These are phyloP conservation scores for Mikania micrantha DNA, from an alignment of 129 eudicot species.

Conservation along the genomic window DNA sequence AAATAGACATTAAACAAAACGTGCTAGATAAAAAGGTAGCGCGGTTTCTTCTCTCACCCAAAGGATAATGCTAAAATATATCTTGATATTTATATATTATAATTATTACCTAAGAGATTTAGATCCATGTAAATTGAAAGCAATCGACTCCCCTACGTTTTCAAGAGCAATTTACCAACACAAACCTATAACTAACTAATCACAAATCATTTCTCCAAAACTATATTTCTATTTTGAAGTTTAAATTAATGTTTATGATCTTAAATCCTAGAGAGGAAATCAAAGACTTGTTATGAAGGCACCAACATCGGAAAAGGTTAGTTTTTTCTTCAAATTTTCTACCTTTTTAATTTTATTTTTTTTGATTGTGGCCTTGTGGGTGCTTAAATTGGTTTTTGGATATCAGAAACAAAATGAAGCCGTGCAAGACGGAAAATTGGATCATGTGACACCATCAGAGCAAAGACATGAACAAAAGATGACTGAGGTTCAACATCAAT, in stretches of 20 bases:
- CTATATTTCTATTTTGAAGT: not conserved
- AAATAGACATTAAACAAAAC: too few species aligned
- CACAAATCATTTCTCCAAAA: conserved; percentile 7
- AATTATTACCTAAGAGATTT: not conserved
- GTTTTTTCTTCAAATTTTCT: not conserved
- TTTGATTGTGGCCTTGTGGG: too few species aligned
- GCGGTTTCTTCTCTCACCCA: too few species aligned
- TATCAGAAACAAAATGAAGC: conserved; percentile 18
- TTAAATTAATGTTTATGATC: conserved; percentile 2
- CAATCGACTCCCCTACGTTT: conserved; percentile 17
- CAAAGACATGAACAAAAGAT: conserved; percentile 30
- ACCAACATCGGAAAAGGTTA: conserved; percentile 18
- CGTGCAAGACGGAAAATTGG: conserved; percentile 16
- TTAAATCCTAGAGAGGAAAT: not conserved
- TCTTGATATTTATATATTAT: not conserved
- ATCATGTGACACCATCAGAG: conserved; percentile 21
- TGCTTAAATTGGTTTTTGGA: not conserved
- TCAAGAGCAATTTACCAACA: conserved; percentile 10
- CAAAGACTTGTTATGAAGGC: conserved; percentile 15
- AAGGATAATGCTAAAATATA: not conserved
- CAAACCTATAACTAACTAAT: conserved; percentile 19
- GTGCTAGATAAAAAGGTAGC: too few species aligned
- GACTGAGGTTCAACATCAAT: conserved; percentile 27
- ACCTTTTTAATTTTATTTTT: not conserved
- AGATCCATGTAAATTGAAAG: conserved; percentile 7